These are phyloP conservation scores for Schoenoplectus triqueter DNA, from an alignment of 202 grass and related monocot species.

Conservation along the genomic window DNA sequence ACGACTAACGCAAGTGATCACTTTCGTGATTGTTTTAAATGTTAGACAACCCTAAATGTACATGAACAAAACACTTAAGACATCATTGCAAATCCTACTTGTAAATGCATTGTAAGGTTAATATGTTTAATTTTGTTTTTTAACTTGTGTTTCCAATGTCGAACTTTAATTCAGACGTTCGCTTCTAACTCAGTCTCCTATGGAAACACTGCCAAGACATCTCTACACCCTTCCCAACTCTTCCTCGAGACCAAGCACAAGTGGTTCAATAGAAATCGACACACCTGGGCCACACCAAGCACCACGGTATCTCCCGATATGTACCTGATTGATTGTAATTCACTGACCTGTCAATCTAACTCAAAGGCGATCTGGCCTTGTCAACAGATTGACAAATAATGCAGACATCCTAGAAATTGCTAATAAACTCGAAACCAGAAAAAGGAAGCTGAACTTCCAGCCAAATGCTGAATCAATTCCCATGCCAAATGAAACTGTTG, in stretches of 20 bases:
- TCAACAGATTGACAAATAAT: constrained; percentile 43
- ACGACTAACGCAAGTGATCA: too few species aligned
- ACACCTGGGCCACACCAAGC: constrained; percentile 41
- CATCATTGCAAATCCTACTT: background rate
- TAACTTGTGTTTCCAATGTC: background rate
- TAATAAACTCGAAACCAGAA: constrained; percentile 71
- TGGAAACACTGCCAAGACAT: constrained; percentile 57
- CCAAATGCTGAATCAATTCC: constrained; percentile 42
- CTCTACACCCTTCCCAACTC: constrained; percentile 50
- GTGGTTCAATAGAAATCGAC: constrained; percentile 52
- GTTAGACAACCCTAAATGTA: too few species aligned
- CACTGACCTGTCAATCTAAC: constrained; percentile 44
- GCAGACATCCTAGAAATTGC: constrained; percentile 41
- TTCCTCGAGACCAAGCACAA: constrained; percentile 56
- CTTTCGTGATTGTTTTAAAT: too few species aligned
- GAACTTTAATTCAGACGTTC: constrained; percentile 55
- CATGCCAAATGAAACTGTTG: constrained; percentile 41
- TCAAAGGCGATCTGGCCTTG: constrained; percentile 33
- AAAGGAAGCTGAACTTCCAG: constrained; percentile 89
- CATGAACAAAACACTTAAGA: background rate
- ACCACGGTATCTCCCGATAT: constrained; percentile 43
- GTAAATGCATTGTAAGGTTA: constrained; percentile 17
- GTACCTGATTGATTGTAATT: constrained; percentile 44
- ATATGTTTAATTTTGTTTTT: constrained; percentile 6
- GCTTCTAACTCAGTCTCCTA: constrained; percentile 73